Conservation (phyloP, 768 basidiomycete species). For the Cystofilobasidium ferigula region DNA sequence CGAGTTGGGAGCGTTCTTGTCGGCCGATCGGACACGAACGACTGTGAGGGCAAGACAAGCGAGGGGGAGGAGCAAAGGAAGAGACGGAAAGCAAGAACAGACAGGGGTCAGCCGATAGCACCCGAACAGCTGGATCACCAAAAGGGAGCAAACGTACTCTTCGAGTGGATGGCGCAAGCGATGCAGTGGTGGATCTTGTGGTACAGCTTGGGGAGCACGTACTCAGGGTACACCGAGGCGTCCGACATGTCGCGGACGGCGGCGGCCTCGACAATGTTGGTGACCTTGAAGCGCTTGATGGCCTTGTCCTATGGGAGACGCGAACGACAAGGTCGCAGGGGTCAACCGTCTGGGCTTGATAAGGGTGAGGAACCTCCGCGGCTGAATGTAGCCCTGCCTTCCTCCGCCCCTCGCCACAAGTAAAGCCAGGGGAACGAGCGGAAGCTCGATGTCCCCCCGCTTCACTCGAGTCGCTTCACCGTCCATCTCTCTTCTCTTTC, state of each 20-base stretch:
- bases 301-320: slow-evolving; percentile 69
- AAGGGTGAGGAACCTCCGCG: too few relatives aligned
- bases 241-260: slow-evolving; percentile 96
- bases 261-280: slow-evolving; percentile 99
- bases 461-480: too few relatives aligned
- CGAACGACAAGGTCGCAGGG: background rate
- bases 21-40: slow-evolving; percentile 93
- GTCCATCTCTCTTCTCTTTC: too few relatives aligned
- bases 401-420: too few relatives aligned
- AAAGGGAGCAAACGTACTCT: slow-evolving; percentile 52
- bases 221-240: slow-evolving; percentile 86
- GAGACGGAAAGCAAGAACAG: background rate
- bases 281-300: slow-evolving; percentile 97
- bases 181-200: slow-evolving; percentile 98
- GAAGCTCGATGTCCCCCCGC: too few relatives aligned
- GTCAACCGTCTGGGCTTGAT: too few relatives aligned
- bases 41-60: slow-evolving; percentile 45
- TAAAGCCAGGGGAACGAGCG: too few relatives aligned
- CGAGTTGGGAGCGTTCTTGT: slow-evolving; percentile 58
- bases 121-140: too few relatives aligned
- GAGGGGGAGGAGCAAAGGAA: background rate
- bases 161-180: slow-evolving; percentile 97
- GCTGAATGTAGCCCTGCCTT: too few relatives aligned
- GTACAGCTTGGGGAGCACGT: slow-evolving; percentile 92
- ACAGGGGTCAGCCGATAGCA: background rate